phyloP scores from a whole-genome alignment of 108 stramenopile genomes.

The Licmophora abbreviata region DNA sequence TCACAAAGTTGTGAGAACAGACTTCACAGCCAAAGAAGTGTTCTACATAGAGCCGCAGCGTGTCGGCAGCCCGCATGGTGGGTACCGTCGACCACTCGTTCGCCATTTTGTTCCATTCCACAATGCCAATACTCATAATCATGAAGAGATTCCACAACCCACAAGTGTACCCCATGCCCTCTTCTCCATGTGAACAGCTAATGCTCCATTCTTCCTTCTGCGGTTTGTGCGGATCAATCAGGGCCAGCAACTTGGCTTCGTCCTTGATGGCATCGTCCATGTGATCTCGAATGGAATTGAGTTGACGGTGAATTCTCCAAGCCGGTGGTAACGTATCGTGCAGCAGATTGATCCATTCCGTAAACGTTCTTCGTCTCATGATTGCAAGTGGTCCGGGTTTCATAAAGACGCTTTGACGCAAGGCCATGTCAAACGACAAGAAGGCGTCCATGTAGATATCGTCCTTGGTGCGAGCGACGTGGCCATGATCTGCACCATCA shows the following conservation, averaged over 20 bases:
- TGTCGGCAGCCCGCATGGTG: slow-evolving; percentile 10
- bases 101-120: slow-evolving; percentile 48
- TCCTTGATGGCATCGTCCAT: slow-evolving; percentile 27
- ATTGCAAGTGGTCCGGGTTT: slow-evolving; percentile 29
- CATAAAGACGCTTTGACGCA: slow-evolving; percentile 58
- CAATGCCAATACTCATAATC: slow-evolving; percentile 63
- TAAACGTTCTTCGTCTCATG: slow-evolving; percentile 20
- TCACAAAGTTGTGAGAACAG: slow-evolving; percentile 63
- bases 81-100: slow-evolving; percentile 1
- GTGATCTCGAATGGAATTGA: slow-evolving; percentile 33
- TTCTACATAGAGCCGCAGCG: slow-evolving; percentile 43
- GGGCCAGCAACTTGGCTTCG: slow-evolving; percentile 26
- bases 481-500: not conserved
- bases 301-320: slow-evolving; percentile 37
- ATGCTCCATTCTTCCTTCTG: slow-evolving; percentile 22
- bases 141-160: slow-evolving; percentile 84
- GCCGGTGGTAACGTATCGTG: slow-evolving; percentile 39
- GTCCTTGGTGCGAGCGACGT: slow-evolving; percentile 21
- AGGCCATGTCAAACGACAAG: slow-evolving; percentile 57
- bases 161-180: slow-evolving; percentile 67
- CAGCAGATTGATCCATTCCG: slow-evolving; percentile 45
- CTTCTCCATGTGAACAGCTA: slow-evolving; percentile 21
- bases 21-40: slow-evolving; percentile 82
- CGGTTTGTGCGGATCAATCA: slow-evolving; percentile 15
- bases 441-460: slow-evolving; percentile 64